Conservation (phyloP, 371 early-diverging fungal species). For the Phascolomyces articulosus region DNA sequence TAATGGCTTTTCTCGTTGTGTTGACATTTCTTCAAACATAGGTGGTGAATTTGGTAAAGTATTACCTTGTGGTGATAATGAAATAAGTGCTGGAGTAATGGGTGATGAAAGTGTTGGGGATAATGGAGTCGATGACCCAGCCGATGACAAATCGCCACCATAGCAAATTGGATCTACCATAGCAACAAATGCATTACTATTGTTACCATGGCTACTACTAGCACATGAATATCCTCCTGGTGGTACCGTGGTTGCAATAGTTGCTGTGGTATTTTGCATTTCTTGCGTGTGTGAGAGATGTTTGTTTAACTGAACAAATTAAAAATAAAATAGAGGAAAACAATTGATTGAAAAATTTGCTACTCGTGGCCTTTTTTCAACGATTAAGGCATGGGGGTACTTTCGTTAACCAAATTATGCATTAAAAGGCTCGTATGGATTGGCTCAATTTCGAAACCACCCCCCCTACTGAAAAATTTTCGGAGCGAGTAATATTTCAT, state of each 20-base stretch:
- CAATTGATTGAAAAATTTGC: neutral
- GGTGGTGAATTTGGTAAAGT: neutral
- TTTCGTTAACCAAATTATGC: too few relatives aligned
- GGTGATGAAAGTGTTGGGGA: slow-evolving; percentile 13
- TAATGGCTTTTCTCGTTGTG: slow-evolving; percentile 26
- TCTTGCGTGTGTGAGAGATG: neutral
- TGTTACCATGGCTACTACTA: neutral
- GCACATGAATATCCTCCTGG: neutral
- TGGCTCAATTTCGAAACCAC: neutral
- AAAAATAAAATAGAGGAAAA: neutral
- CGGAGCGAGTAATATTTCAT: too few relatives aligned
- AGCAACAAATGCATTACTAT: neutral
- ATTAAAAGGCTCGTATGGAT: neutral
- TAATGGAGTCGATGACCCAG: slow-evolving; percentile 2
- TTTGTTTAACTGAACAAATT: neutral
- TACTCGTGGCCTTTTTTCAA: neutral
- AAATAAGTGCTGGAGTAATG: neutral
- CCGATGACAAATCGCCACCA: neutral
- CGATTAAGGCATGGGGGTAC: neutral
- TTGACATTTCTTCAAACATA: neutral
- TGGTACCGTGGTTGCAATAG: neutral
- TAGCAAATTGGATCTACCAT: neutral
- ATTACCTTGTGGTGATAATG: slow-evolving; percentile 6
- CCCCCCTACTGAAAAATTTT: too few relatives aligned
- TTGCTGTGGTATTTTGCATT: neutral